Percentiles rank a stretch among this genome's conserved stretches.
Conservation (phyloP, 1,139 yeast species). For the Geotrichum europaeum region DNA sequence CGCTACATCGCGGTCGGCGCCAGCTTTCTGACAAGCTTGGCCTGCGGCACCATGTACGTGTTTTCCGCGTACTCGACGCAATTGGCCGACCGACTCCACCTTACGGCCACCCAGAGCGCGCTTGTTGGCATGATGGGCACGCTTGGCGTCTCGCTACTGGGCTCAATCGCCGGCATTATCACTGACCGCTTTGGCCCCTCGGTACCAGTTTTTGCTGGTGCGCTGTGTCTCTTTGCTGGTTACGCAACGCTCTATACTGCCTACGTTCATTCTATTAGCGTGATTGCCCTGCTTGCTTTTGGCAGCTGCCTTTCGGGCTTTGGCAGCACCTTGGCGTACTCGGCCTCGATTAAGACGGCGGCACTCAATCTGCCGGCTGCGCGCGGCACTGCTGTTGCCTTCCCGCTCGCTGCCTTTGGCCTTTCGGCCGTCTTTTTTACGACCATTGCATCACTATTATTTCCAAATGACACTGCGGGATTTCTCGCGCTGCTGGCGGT, state of each 20-base stretch:
- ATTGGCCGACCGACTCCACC: constrained; percentile 45
- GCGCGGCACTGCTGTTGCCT: constrained; percentile 34
- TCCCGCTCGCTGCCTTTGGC: constrained; percentile 37
- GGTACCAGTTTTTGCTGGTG: constrained; percentile 37
- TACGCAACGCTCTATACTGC: constrained; percentile 26
- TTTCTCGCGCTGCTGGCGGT: constrained; percentile 29
- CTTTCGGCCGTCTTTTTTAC: constrained; percentile 35
- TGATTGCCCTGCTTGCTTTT: constrained; percentile 26
- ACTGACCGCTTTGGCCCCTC: constrained; percentile 50
- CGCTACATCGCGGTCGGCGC: constrained; percentile 9
- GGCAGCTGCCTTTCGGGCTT: constrained; percentile 30
- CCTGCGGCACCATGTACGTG: constrained; percentile 53
- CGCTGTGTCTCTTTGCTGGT: constrained; percentile 26
- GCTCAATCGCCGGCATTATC: constrained; percentile 53
- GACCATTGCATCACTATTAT: constrained; percentile 26
- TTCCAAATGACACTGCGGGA: constrained; percentile 32
- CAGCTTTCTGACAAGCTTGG: constrained; percentile 29
- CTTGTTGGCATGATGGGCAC: constrained; percentile 52
- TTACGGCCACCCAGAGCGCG: constrained; percentile 51
- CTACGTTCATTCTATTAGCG: constrained; percentile 23
- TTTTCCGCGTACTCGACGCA: constrained; percentile 60
- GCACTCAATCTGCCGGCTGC: constrained; percentile 34
- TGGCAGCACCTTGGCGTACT: constrained; percentile 33
- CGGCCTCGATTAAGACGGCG: constrained; percentile 33
- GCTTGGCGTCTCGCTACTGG: constrained; percentile 51